Evolutionary conservation across 139 green algal genomes (phyloP), one percentile per base, ranked within the genome.

Genomic region (Chlorella sp.): DNA sequence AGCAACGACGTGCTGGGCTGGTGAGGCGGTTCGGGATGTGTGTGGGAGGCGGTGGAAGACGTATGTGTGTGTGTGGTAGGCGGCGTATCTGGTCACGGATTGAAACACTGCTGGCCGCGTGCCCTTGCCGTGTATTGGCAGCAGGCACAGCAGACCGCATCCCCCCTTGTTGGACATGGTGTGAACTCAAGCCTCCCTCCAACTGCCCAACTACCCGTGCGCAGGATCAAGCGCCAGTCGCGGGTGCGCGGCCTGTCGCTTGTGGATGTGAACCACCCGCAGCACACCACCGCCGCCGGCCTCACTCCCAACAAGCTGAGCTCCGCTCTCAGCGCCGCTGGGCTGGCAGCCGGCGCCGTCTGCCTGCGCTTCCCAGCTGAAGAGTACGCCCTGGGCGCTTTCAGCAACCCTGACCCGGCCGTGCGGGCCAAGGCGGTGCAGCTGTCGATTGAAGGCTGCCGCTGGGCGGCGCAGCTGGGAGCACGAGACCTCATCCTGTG

Each of bases 251-350:
- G 91, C 24, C 76, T 95, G 34, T 48, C 72, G 20, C 44, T 90
- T 14, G 90, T 94, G 1, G 80, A 92, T 74, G 86, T 95, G 41
- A 95, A 95, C 78, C 93, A 92, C 87, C 93, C 93, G 3, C 87
- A 95, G 60, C 72, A 78, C 28, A 34, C n/a, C 72, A 78, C 72
- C 43, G 72, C 43, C 26, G 43, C 16, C 28, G 43, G 56, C 14
- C 19, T 20, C 28, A 83, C 38, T 13, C 34, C 69, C 16, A 56
- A 51, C 20, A 85, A 90, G 69, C 77, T 92, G 20, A 38, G 32
- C 0, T 32, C 32, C 17, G 80, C 87, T 19, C 83, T 94, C 32
- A 20, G 14, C 1, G 41, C 70, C 3, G 87, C 88, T 1, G 89
- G 83, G 7, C 83, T 94, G 58, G 40, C n/a, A 1, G 86, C 88